Evolutionary conservation across 148 eudicot species (phyloP).

Genomic region (Selenicereus undatus): DNA sequence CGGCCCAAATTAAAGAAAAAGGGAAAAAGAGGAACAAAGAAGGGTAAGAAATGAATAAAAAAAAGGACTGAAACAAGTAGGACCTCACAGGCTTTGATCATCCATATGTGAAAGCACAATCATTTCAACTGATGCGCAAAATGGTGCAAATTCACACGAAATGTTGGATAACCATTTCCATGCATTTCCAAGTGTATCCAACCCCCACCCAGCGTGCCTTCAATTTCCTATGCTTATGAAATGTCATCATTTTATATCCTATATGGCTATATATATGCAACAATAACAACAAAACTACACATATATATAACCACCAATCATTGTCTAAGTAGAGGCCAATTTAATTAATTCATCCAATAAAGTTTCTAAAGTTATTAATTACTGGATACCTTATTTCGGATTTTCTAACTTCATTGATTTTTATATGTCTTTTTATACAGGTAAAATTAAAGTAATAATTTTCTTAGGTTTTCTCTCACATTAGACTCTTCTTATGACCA

Average conservation of each 20-base stretch:
- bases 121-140: constrained; percentile 29
- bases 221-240: constrained; percentile 4
- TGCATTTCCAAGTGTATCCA: not conserved
- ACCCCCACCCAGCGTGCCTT: constrained; percentile 19
- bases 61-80: constrained; percentile 11
- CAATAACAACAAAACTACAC: not conserved
- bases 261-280: not conserved
- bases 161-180: constrained; percentile 20
- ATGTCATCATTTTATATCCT: constrained; percentile 12
- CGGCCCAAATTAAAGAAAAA: not conserved
- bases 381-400: no score
- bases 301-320: not conserved
- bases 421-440: no score
- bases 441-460: no score
- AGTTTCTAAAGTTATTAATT: no score
- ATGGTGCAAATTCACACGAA: constrained; percentile 30
- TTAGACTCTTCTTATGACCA: not conserved
- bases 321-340: not conserved
- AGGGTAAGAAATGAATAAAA: no score
- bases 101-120: constrained; percentile 19
- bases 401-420: no score
- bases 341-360: no score
- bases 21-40: not conserved
- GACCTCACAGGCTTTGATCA: constrained; percentile 21
- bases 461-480: not conserved